Evolutionary conservation across 2,329 filamentous ascomycete species (phyloP).

Genomic region (Paraphoma sp.): DNA sequence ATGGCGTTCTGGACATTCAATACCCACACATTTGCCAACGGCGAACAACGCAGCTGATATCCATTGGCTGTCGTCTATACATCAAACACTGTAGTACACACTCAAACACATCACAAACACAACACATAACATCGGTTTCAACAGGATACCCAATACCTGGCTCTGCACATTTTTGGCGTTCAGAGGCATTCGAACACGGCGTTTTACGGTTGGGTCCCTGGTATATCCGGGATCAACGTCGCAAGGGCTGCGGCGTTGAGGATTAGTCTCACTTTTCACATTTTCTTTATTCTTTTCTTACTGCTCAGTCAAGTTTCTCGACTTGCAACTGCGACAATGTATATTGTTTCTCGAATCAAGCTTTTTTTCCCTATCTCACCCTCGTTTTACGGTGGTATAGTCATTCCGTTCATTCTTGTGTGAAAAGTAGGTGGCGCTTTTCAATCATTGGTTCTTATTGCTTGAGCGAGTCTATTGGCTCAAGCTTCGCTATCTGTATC

Average conservation of each 20-base stretch:
- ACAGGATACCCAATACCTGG: conserved; percentile 13
- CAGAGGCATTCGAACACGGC: not conserved
- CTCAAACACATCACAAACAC: not conserved
- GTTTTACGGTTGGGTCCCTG: not conserved
- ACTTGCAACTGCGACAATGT: not conserved
- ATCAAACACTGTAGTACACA: not conserved
- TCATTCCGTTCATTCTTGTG: too few species aligned
- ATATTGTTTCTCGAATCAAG: too few species aligned
- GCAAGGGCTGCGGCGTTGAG: conserved; percentile 7
- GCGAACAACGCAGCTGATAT: not conserved
- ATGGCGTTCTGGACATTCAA: not conserved
- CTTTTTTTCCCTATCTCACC: too few species aligned
- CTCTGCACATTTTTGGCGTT: not conserved
- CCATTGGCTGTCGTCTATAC: too few species aligned
- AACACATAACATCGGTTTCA: conserved; percentile 3
- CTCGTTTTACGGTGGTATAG: too few species aligned
- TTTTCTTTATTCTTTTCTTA: not conserved
- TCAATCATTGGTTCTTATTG: too few species aligned
- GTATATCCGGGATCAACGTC: conserved; percentile 3
- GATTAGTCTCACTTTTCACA: not conserved
- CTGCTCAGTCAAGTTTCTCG: not conserved
- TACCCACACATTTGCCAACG: not conserved
- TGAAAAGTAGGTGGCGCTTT: too few species aligned
- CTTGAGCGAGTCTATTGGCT: too few species aligned
- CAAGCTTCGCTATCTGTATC: too few species aligned